Conservation (phyloP, 805 yeast genomes). For the Suhomyces kilbournensis region DNA sequence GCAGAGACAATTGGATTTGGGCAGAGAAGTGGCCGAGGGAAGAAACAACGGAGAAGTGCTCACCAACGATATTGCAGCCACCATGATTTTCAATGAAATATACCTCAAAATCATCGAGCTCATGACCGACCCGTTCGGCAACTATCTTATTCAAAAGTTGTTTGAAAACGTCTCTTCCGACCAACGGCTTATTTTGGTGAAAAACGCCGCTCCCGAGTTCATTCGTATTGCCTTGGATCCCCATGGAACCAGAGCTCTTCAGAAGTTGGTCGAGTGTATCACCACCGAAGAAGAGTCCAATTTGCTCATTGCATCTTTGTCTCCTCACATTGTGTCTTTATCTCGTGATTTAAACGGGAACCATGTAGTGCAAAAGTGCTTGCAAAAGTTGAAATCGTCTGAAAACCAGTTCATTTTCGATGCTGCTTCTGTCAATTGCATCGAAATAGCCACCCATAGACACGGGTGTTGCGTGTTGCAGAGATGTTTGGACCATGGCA, state of each 20-base stretch:
- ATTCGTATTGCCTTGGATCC: conserved; percentile 84
- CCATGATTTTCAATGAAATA: conserved; percentile 78
- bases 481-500: conserved; percentile 90
- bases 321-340: conserved; percentile 70
- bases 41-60: conserved; percentile 5
- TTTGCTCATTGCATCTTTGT: conserved; percentile 56
- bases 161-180: conserved; percentile 69
- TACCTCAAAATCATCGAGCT: conserved; percentile 74
- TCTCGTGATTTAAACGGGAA: conserved; percentile 93
- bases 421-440: conserved; percentile 70
- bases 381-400: conserved; percentile 63
- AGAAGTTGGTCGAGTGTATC: conserved; percentile 83
- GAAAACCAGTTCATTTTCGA: conserved; percentile 87
- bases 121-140: conserved; percentile 97
- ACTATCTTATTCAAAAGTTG: conserved; percentile 86
- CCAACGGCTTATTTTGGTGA: conserved; percentile 68
- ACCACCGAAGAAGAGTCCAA: conserved; percentile 67
- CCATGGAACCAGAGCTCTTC: conserved; percentile 95
- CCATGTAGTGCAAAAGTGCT: conserved; percentile 91
- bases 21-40: conserved; percentile 32
- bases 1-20: conserved; percentile 78
- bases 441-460: conserved; percentile 86
- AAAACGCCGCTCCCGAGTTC: conserved; percentile 69
- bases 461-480: conserved; percentile 65
- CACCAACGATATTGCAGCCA: conserved; percentile 51